Percentiles rank a stretch among this genome's conserved stretches.
Evolutionary conservation across 495 filamentous ascomycete genomes (phyloP).

Genomic region (Penicillium crystallinum): DNA sequence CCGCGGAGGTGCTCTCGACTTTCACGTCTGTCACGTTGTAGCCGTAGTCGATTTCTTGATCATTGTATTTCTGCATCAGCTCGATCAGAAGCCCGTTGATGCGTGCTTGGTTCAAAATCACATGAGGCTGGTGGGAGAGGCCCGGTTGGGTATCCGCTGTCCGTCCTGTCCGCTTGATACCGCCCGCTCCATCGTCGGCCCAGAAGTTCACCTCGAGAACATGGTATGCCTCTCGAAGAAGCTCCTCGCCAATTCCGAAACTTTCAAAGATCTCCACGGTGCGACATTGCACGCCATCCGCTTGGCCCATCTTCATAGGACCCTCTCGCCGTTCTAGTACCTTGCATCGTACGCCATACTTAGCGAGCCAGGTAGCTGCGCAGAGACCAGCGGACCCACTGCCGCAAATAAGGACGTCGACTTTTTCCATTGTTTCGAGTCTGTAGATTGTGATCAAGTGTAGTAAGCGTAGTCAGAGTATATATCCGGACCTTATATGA

Average conservation of each 20-base stretch:
- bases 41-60: slow-evolving; percentile 56
- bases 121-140: slow-evolving; percentile 63
- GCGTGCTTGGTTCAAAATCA: slow-evolving; percentile 73
- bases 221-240: slow-evolving; percentile 69
- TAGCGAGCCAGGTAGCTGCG: slow-evolving; percentile 62
- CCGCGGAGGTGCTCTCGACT: slow-evolving; percentile 41
- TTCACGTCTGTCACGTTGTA: slow-evolving; percentile 50
- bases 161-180: slow-evolving; percentile 48
- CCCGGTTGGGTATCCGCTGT: slow-evolving; percentile 59
- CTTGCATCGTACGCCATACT: slow-evolving; percentile 53
- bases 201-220: slow-evolving; percentile 65
- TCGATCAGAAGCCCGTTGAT: slow-evolving; percentile 60
- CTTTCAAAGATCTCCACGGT: slow-evolving; percentile 78
- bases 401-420: slow-evolving; percentile 59
- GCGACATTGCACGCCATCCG: slow-evolving; percentile 75
- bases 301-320: slow-evolving; percentile 64
- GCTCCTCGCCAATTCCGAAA: slow-evolving; percentile 64
- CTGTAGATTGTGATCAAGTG: background rate
- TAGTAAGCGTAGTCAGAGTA: background rate
- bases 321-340: slow-evolving; percentile 60
- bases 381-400: slow-evolving; percentile 66
- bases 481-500: slow-evolving; percentile 12
- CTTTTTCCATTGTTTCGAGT: slow-evolving; percentile 23
- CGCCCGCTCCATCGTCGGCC: slow-evolving; percentile 37
- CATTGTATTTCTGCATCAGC: slow-evolving; percentile 40